Base-by-base conservation (phyloP, 2,329 filamentous ascomycete genomes). In the Sarocladium oryzae region DNA sequence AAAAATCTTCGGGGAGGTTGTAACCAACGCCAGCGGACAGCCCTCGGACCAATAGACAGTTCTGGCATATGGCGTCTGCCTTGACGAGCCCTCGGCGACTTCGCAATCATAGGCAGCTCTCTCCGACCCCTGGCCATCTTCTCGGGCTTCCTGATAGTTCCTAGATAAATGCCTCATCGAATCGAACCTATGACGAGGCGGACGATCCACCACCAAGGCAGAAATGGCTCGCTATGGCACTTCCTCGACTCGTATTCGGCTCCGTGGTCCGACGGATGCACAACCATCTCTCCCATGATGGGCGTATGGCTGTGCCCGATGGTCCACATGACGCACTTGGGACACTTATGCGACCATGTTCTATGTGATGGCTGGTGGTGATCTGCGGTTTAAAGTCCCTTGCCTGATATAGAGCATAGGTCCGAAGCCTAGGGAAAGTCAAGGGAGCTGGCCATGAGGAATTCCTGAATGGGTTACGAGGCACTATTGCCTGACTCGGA, bases 11-110 rank as follows among this genome's bases (percentile, higher is more conserved):
- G 15, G 9, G 37, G 37, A 18, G 37, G 37, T 40, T 40, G 20
- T 18, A 15, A 16, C 21, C 21, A 18, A 40, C 37, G 37, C 37
- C 16, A 40, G 37, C 37, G 20, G 15, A 23, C 37, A 40, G 37
- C 37, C 37, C 37, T 20, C 37, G 20, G 37, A 40, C 37, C 37
- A 40, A 40, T 40, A 11, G 37, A 40, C 37, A 23, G 37, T 40
- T 15, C 37, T 40, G 20, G 16, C 18, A 40, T 23, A 15, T 40
- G 37, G 20, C 37, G 21, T 7, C 16, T 18, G 37, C 16, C 37
- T 7, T 21, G 37, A 23, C 21, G 37, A 40, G 20, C 16, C 37
- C 16, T 15, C 37, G 37, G 37, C 37, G 37, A 40, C 37, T 40
- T 40, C 8, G 37, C 37, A 7, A 23, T 40, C 37, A 40, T 40